Percentiles rank a stretch among this genome's conserved stretches.
phyloP scores from a whole-genome alignment of 352 stramenopile species.

The Phytophthora multivora region DNA sequence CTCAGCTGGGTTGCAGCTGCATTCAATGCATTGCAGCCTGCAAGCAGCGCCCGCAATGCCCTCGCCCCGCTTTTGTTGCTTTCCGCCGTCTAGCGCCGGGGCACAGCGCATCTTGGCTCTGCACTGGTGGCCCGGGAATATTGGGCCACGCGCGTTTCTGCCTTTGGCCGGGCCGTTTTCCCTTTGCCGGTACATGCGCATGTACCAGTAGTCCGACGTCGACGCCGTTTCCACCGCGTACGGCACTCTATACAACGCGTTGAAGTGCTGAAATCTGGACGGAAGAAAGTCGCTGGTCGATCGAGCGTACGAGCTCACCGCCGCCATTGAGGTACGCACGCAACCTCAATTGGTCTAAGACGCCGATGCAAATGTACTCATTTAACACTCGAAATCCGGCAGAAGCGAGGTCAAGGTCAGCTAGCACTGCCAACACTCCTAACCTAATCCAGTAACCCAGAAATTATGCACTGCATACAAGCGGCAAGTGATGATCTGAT shows the following conservation, averaged over 20 bases:
- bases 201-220: background rate
- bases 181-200: conserved; percentile 1
- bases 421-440: background rate
- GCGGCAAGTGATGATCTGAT: conserved; percentile 26
- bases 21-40: too few relatives aligned
- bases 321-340: conserved; percentile 8
- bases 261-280: conserved; percentile 16
- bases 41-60: conserved; percentile 3
- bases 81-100: conserved; percentile 27
- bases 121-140: conserved; percentile 1
- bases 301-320: background rate
- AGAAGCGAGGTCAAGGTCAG: background rate
- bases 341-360: conserved; percentile 7
- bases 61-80: conserved; percentile 23
- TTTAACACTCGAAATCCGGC: background rate
- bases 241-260: conserved; percentile 4
- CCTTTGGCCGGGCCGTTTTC: conserved; percentile 2
- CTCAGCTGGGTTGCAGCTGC: conserved; percentile 28
- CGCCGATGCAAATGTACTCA: background rate
- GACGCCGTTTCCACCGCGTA: conserved; percentile 3
- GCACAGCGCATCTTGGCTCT: conserved; percentile 1
- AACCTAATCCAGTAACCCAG: conserved; percentile 22
- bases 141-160: conserved; percentile 18
- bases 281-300: conserved; percentile 17
- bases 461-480: conserved; percentile 24